Percentiles rank a stretch among this genome's conserved stretches.
Conservation (phyloP, 176 grass and related monocot species). For the Carex scoparia region DNA sequence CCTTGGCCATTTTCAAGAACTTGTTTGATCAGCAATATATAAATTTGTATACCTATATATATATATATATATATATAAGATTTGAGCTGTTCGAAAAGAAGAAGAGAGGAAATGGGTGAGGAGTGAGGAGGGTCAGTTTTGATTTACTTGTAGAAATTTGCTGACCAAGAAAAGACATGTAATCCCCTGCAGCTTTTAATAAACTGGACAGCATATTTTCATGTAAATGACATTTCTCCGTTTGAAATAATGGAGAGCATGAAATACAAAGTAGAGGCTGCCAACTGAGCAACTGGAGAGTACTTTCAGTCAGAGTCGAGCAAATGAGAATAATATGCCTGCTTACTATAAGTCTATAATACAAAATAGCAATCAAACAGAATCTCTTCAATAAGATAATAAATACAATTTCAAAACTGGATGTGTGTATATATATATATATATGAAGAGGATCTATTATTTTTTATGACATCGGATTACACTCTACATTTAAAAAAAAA, state of each 20-base stretch:
- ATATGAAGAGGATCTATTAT: too few relatives aligned
- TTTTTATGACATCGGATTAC: too few relatives aligned
- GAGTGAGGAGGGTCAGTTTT: too few relatives aligned
- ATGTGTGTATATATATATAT: neutral
- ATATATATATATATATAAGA: neutral
- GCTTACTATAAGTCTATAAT: neutral
- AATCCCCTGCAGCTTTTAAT: too few relatives aligned
- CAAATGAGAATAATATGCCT: neutral
- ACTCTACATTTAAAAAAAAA: too few relatives aligned
- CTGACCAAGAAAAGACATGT: neutral
- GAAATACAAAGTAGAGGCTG: too few relatives aligned
- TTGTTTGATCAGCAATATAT: neutral
- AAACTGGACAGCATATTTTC: too few relatives aligned
- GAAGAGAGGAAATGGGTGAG: neutral
- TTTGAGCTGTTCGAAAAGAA: neutral
- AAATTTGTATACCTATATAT: neutral
- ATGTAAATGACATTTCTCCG: too few relatives aligned
- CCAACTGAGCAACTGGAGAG: too few relatives aligned
- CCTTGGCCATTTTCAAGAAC: neutral
- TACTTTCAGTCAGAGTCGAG: neutral
- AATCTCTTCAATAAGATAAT: neutral
- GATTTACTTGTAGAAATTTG: neutral
- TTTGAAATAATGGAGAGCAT: too few relatives aligned
- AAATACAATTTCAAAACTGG: too few relatives aligned
- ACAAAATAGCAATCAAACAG: constrained; percentile 11